Evolutionary conservation across 2,329 filamentous ascomycete species (phyloP).

Genomic region (Nannizziopsis barbatae): DNA sequence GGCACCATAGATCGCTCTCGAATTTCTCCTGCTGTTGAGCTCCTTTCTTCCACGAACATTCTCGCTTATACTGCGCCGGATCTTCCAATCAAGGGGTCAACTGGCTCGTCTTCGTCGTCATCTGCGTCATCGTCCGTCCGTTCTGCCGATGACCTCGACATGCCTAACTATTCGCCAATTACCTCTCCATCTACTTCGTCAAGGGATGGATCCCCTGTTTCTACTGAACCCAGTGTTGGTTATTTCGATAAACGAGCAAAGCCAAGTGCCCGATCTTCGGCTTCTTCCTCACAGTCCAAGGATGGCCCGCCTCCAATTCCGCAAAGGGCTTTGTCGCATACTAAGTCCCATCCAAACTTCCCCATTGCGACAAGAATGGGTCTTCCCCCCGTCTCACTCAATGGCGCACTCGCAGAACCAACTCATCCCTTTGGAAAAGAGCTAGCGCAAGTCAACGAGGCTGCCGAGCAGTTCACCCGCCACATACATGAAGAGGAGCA

Average conservation of each 20-base stretch:
- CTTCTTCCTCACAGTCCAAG: conserved; percentile 38
- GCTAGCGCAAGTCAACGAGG: conserved; percentile 80
- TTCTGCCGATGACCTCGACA: conserved; percentile 51
- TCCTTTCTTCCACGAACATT: conserved; percentile 92
- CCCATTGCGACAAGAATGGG: conserved; percentile 50
- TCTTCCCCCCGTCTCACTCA: conserved; percentile 30
- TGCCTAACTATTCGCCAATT: conserved; percentile 31
- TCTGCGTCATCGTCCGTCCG: conserved; percentile 43
- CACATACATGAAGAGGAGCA: conserved; percentile 62
- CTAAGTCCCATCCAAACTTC: conserved; percentile 65
- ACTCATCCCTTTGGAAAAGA: conserved; percentile 76
- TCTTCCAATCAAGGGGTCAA: conserved; percentile 40
- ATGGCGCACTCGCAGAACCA: conserved; percentile 29
- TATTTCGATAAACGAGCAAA: conserved; percentile 26
- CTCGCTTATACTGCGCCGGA: conserved; percentile 90
- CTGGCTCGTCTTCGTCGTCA: conserved; percentile 33
- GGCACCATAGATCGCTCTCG: conserved; percentile 38
- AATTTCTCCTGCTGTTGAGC: conserved; percentile 76
- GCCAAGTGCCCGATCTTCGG: conserved; percentile 23
- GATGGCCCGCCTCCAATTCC: conserved; percentile 55
- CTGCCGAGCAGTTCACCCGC: conserved; percentile 75
- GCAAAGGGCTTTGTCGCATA: conserved; percentile 70
- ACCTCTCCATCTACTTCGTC: conserved; percentile 39
- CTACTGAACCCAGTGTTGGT: conserved; percentile 45
- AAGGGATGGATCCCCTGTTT: conserved; percentile 34